Percentiles rank a stretch among this genome's conserved stretches.
phyloP scores from a whole-genome alignment of 257 asterid genomes.

The Leptodermis oblonga region DNA sequence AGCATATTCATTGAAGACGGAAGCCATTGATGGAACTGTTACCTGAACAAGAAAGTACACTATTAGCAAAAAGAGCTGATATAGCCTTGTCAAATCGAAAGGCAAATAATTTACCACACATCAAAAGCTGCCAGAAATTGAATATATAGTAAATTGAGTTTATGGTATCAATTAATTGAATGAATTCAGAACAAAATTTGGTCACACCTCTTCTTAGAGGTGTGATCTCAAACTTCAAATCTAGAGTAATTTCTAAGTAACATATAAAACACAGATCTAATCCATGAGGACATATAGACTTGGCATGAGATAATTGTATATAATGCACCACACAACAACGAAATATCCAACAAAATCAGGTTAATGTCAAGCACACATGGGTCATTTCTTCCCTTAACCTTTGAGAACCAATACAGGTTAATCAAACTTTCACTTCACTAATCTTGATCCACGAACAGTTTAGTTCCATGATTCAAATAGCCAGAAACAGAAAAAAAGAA shows the following conservation, averaged over 20 bases:
- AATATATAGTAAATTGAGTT: neutral
- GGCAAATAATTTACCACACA: neutral
- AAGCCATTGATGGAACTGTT: conserved; percentile 95
- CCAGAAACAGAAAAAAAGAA: neutral
- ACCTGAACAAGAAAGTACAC: conserved; percentile 48
- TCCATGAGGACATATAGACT: neutral
- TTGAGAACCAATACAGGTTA: neutral
- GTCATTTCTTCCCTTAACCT: neutral
- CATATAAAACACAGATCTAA: neutral
- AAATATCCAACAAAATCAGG: neutral
- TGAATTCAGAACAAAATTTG: neutral
- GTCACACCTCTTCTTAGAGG: neutral
- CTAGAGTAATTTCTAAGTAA: neutral
- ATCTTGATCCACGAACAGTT: neutral
- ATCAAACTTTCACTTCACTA: neutral
- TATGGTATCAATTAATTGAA: neutral
- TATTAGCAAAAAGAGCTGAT: neutral
- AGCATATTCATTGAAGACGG: conserved; percentile 97
- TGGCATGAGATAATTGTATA: neutral
- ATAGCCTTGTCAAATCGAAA: neutral
- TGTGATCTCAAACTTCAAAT: neutral
- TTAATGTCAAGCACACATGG: neutral
- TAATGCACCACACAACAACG: neutral
- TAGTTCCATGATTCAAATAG: neutral
- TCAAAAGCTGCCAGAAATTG: neutral